These are phyloP conservation scores for Mycosarcoma maydis DNA, from an alignment of 1,284 basidiomycete genomes.

Conservation along the genomic window DNA sequence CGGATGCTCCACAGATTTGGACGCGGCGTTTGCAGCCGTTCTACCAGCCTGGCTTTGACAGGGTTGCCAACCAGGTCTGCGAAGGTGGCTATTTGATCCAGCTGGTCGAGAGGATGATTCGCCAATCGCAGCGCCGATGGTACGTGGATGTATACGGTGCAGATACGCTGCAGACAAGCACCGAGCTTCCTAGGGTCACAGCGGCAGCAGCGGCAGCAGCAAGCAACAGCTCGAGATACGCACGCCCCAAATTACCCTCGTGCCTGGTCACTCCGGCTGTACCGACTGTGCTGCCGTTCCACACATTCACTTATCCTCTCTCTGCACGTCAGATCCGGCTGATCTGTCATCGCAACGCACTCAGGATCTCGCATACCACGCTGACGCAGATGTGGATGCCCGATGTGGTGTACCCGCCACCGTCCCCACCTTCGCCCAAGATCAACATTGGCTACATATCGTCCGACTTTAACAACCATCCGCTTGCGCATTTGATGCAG, in stretches of 20 bases:
- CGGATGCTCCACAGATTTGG: constrained; percentile 68
- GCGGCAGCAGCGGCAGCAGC: constrained; percentile 13
- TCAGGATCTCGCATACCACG: constrained; percentile 72
- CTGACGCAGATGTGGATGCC: constrained; percentile 72
- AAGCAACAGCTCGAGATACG: too few species aligned
- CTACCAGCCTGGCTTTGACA: constrained; percentile 63
- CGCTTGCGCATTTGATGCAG: constrained; percentile 75
- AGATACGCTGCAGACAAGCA: constrained; percentile 1
- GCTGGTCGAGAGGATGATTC: constrained; percentile 72
- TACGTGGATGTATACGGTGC: constrained; percentile 69
- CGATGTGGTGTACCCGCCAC: constrained; percentile 71
- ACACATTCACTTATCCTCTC: constrained; percentile 74
- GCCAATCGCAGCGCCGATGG: constrained; percentile 71
- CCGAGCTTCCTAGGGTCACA: constrained; percentile 24
- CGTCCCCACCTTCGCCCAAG: constrained; percentile 70
- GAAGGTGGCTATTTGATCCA: constrained; percentile 73
- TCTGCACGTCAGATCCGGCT: constrained; percentile 71
- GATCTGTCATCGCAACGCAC: constrained; percentile 73
- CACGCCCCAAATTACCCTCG: constrained; percentile 67
- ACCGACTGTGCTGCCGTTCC: constrained; percentile 73
- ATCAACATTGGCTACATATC: constrained; percentile 75
- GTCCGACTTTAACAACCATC: constrained; percentile 75
- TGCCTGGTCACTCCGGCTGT: constrained; percentile 69
- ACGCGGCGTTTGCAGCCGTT: constrained; percentile 68
- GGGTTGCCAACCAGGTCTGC: constrained; percentile 65